Base-by-base conservation (phyloP, 2,329 filamentous ascomycete genomes). In the Ophiocordyceps camponoti-rufipedis region DNA sequence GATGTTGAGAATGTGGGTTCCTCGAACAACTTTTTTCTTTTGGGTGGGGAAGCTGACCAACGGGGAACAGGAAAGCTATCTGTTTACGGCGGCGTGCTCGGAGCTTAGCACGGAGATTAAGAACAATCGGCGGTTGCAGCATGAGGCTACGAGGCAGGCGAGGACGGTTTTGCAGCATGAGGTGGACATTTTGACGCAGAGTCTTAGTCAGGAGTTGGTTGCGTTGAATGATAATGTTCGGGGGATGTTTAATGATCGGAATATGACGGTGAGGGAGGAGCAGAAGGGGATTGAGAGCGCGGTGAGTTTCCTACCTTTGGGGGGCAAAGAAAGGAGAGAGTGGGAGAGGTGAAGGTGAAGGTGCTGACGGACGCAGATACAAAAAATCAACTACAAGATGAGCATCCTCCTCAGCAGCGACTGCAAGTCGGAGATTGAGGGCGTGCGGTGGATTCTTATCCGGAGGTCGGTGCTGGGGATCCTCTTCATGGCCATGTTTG, bases 321-420 rank as follows among this genome's bases (percentile, higher is more conserved):
- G 35, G 35, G 6, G 35, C 8, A 18, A 18, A 40, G 16, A 18
- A n/a, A n/a, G 35, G n/a, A n/a, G n/a, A n/a, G n/a, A n/a, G n/a
- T n/a, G n/a, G n/a, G n/a, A n/a, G n/a, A n/a, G n/a, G n/a, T n/a
- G n/a, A n/a, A 18, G 16, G 13, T 14, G 7, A 14, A 14, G 4
- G 28, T 5, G 23, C 23, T 23, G 23, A 23, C 23, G 23, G 23
- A 23, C 8, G 11, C 55, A 85, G 72, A 88, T 94, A 50, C 88
- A 95, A 69, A 83, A 94, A 66, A 73, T 96, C 53, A 94, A 89
- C 63, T 94, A 96, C 65, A 91, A 94, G 60, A 96, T 98, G 61
- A 93, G 85, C 19, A 86, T 94, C 33, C 73, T 77, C 39, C 72
- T 98, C 41, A 93, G 86, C 60, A 91, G 85, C 50, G 91, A 96